Percentiles rank a stretch among this genome's conserved stretches.
Conservation (phyloP, 2,329 filamentous ascomycete species). For the Endocalyx cinctus region DNA sequence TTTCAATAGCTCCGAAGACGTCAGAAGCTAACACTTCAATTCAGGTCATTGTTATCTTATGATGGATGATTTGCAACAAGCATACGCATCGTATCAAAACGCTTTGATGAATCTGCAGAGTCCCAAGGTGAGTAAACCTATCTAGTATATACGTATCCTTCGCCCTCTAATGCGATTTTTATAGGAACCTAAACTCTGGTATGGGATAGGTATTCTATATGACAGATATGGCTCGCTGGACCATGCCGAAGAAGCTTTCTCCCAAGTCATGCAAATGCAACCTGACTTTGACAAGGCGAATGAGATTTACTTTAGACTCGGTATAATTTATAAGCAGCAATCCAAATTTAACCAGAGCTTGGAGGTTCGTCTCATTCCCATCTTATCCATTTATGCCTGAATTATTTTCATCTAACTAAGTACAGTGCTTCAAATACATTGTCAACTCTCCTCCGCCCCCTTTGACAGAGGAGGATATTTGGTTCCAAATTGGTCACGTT, state of each 20-base stretch:
- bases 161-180: slow-evolving; percentile 1
- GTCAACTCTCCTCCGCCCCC: slow-evolving; percentile 88
- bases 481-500: slow-evolving; percentile 99
- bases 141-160: slow-evolving; percentile 1
- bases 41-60: slow-evolving; percentile 96
- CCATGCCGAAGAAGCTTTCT: slow-evolving; percentile 96
- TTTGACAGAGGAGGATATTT: slow-evolving; percentile 94
- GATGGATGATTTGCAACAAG: slow-evolving; percentile 97
- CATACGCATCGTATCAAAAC: slow-evolving; percentile 94
- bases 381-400: neutral
- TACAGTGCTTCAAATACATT: slow-evolving; percentile 95
- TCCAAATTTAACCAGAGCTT: slow-evolving; percentile 89
- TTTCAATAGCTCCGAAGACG: too few relatives aligned
- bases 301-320: slow-evolving; percentile 96
- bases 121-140: slow-evolving; percentile 67
- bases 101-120: slow-evolving; percentile 89
- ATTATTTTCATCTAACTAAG: slow-evolving; percentile 19
- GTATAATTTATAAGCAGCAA: slow-evolving; percentile 99
- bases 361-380: slow-evolving; percentile 65
- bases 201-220: slow-evolving; percentile 96
- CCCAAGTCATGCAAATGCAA: slow-evolving; percentile 98
- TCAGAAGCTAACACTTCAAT: slow-evolving; percentile 20
- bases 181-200: slow-evolving; percentile 95
- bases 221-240: slow-evolving; percentile 94
- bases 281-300: slow-evolving; percentile 98